phyloP scores from a whole-genome alignment of 441 rosid species.

The Hura crepitans region DNA sequence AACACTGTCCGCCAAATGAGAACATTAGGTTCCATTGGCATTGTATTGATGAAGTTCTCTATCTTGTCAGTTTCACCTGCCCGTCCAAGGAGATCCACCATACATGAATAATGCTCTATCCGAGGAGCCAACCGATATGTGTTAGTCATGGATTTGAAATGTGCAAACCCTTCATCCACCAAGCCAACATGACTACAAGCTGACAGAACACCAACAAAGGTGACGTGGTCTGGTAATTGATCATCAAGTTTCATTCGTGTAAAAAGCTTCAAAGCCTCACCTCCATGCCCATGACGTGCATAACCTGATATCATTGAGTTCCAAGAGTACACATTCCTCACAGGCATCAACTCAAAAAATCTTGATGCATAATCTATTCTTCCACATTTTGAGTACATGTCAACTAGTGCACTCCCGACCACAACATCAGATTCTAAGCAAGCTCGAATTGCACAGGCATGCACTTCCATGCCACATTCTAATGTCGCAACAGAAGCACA shows the following conservation, averaged over 20 bases:
- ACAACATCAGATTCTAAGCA: slow-evolving; percentile 76
- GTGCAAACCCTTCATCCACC: slow-evolving; percentile 65
- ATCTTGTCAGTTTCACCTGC: slow-evolving; percentile 71
- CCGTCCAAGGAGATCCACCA: slow-evolving; percentile 86
- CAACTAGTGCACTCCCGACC: slow-evolving; percentile 83
- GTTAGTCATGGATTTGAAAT: slow-evolving; percentile 65
- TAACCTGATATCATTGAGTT: slow-evolving; percentile 84
- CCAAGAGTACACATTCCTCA: slow-evolving; percentile 80
- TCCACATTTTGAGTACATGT: slow-evolving; percentile 92
- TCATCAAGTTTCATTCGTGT: slow-evolving; percentile 55
- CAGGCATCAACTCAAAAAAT: slow-evolving; percentile 59
- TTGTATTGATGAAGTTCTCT: slow-evolving; percentile 52
- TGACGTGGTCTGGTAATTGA: slow-evolving; percentile 68
- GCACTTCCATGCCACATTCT: slow-evolving; percentile 91
- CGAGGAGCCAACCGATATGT: slow-evolving; percentile 51
- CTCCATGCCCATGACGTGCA: slow-evolving; percentile 79
- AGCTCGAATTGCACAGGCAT: slow-evolving; percentile 71
- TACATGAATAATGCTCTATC: slow-evolving; percentile 76
- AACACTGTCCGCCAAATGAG: slow-evolving; percentile 86
- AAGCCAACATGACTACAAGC: slow-evolving; percentile 89
- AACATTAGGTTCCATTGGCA: slow-evolving; percentile 74
- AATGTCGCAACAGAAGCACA: slow-evolving; percentile 87
- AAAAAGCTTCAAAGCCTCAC: slow-evolving; percentile 61
- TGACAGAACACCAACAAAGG: slow-evolving; percentile 78
- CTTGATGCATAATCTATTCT: slow-evolving; percentile 79